Evolutionary conservation across 192 early-diverging fungal genomes (phyloP), one percentile per base, ranked within the genome.

Genomic region (Backusella psychrophila): DNA sequence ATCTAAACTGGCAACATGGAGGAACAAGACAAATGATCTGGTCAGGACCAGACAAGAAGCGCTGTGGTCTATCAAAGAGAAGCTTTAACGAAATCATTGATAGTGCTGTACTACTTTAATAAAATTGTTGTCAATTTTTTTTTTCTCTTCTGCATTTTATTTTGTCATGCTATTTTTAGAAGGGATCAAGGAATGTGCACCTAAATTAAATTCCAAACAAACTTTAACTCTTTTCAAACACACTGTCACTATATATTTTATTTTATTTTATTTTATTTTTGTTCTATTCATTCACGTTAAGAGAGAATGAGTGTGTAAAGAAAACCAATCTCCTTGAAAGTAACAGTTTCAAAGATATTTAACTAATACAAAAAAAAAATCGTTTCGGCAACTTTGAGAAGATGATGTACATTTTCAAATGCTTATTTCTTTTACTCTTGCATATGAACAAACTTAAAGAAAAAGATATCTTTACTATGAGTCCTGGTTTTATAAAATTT

Each of bases 131-230:
- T 63, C 23, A 23, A 17, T 44, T 26, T 59, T 38, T 38, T 36
- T 38, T 9, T 38, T 38, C 33, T 38, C 33, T 39, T 39, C 11
- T 63, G 56, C 23, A 63, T 29, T 59, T 52, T 59, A 11, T 59
- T 26, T 26, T 26, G 11, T 14, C 23, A 26, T 63, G 21, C 26
- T 63, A 63, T 63, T 63, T 63, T 63, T 63, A 29, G 56, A 63
- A 53, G 0, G 11, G 3, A 63, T 23, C 56, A 26, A 49, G 56
- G 56, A 63, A 63, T 63, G 56, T 63, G 26, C 56, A 49, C 19
- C 6, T 49, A 49, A 49, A 49, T 49, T 63, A 63, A 63, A 63
- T 63, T 63, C 56, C 56, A 63, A 63, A 63, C 56, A 63, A 63
- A 63, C 21, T 49, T 49, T 49, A 49, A 19, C 19, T 49, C 42